Base-by-base conservation (phyloP, 2,329 filamentous ascomycete genomes). In the Ascochyta viciae-villosae region DNA sequence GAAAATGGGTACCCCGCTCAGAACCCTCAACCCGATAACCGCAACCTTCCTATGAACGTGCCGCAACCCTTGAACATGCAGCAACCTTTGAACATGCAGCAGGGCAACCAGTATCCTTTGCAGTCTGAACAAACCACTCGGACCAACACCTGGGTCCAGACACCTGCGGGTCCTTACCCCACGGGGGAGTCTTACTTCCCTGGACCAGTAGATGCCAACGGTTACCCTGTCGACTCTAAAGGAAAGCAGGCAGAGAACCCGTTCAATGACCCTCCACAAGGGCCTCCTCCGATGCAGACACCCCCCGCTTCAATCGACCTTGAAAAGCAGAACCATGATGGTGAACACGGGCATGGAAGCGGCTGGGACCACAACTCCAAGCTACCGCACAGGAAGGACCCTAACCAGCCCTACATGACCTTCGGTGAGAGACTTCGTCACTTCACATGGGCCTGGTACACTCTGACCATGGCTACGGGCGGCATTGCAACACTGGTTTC, bases 371-470 rank as follows among this genome's bases (percentile, higher is more conserved):
- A 68, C 33, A 57, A 64, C 35, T 63, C 66, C 12, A 68, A 68
- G 50, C 50, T 67, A 7, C 67, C 70, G 2, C 70, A 72, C 53
- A 64, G 58, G 54, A 73, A 69, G 48, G 71, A 74, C 29, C 68
- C 71, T 0, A 71, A 72, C 23, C 71, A 74, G 54, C 70, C 71
- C 6, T 66, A 67, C 33, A 59, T 74, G 22, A 50, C 72, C 2
- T 68, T 65, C 9, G 57, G 65, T 10, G 57, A 69, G 43, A 63
- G 73, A 3, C 56, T 76, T 26, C 63, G 62, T 19, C 73, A 80
- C 61, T 81, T 80, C 62, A 81, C 80, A 7, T 81, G 79, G 78
- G 78, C 79, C 8, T 79, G 78, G 68, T 81, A 79, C 61, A 80
- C 78, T 0, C 66, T 77, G 47, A 79, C 80, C 12, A 82, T 82